Evolutionary conservation across 257 asterid species (phyloP).

Genomic region (Nicotiana knightiana): DNA sequence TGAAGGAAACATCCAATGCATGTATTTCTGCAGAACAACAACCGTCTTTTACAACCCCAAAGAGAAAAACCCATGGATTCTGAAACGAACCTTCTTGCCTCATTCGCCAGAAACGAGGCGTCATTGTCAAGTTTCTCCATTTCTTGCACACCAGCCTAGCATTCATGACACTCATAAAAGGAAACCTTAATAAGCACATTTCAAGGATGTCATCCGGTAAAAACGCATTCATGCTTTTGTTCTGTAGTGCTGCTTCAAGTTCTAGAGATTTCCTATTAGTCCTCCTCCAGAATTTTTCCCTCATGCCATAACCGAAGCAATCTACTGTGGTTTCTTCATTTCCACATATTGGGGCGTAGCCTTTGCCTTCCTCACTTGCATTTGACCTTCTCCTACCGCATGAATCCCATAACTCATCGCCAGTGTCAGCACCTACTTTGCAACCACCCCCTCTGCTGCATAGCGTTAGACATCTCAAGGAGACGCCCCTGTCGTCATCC

Average conservation of each 20-base stretch:
- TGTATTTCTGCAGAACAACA: slow-evolving; percentile 88
- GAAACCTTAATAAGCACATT: slow-evolving; percentile 87
- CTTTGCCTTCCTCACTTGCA: slow-evolving; percentile 65
- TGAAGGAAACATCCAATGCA: slow-evolving; percentile 61
- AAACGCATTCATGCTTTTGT: slow-evolving; percentile 44
- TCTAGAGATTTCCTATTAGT: slow-evolving; percentile 22
- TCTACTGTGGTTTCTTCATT: slow-evolving; percentile 49
- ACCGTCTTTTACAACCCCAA: slow-evolving; percentile 75
- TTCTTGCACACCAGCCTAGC: slow-evolving; percentile 91
- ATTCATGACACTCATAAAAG: slow-evolving; percentile 61
- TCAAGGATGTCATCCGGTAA: slow-evolving; percentile 90
- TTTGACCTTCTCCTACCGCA: slow-evolving; percentile 57
- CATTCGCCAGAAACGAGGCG: slow-evolving; percentile 66
- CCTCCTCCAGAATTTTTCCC: slow-evolving; percentile 63
- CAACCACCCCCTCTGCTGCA: slow-evolving; percentile 89
- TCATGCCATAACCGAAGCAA: slow-evolving; percentile 67
- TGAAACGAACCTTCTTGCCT: slow-evolving; percentile 64
- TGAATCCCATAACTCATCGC: slow-evolving; percentile 57
- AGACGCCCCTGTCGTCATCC: slow-evolving; percentile 44
- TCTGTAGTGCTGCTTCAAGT: slow-evolving; percentile 25
- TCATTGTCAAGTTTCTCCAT: slow-evolving; percentile 75
- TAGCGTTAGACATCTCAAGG: slow-evolving; percentile 70
- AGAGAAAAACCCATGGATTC: slow-evolving; percentile 78
- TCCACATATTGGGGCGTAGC: slow-evolving; percentile 36
- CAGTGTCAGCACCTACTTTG: slow-evolving; percentile 82